Evolutionary conservation across 1,284 basidiomycete species (phyloP).

Genomic region (Trichosporon sp.): DNA sequence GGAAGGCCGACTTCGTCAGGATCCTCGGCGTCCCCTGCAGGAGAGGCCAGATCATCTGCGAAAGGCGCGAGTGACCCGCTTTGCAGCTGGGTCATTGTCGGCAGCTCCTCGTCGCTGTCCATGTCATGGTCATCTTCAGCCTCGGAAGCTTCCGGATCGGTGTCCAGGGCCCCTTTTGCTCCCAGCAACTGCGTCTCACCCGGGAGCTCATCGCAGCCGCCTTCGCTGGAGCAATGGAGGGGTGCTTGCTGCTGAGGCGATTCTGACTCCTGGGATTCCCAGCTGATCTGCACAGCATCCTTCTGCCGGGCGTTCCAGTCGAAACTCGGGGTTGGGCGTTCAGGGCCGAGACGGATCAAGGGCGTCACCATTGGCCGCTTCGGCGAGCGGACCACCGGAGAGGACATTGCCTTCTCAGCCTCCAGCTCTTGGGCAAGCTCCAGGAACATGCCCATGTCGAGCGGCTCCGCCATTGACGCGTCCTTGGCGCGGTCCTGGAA

Average conservation of each 20-base stretch:
- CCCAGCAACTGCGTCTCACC: constrained; percentile 5
- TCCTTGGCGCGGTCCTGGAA: not conserved
- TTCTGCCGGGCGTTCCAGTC: constrained; percentile 12
- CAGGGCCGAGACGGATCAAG: not conserved
- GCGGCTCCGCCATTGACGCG: constrained; percentile 7
- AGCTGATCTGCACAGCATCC: constrained; percentile 7
- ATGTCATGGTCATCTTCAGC: not conserved
- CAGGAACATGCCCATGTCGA: constrained; percentile 3
- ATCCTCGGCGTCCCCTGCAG: not conserved
- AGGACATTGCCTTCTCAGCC: not conserved
- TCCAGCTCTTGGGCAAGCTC: constrained; percentile 2
- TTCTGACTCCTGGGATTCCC: not conserved
- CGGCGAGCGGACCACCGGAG: not conserved
- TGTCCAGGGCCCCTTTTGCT: not conserved
- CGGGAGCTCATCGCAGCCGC: not conserved
- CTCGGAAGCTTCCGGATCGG: not conserved
- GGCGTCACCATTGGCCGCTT: not conserved
- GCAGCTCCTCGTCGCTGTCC: constrained; percentile 2
- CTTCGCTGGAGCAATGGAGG: not conserved
- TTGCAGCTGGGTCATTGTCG: not conserved
- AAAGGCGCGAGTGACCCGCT: not conserved
- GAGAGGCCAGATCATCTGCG: not conserved
- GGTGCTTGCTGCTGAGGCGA: not conserved
- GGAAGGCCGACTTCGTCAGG: not conserved
- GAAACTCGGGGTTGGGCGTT: not conserved